Evolutionary conservation across 371 early-diverging fungal species (phyloP), one percentile per base, ranked within the genome.

Genomic region (Apophysomyces ossiformis): DNA sequence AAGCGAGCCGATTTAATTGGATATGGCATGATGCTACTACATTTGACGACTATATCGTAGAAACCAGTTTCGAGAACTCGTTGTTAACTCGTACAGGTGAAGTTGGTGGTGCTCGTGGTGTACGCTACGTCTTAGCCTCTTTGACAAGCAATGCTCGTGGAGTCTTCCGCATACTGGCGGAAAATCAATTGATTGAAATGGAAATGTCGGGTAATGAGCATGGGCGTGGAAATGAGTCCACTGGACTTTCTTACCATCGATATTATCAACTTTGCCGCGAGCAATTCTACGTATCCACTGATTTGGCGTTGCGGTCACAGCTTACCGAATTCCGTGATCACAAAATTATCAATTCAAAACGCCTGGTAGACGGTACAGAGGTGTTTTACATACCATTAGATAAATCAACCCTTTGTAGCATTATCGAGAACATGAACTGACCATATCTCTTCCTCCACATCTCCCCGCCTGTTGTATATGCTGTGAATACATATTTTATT

Each of bases 321-420:
- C 73, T 98, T 61, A 92, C 91, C 2, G 98, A 98, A 76, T 95
- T 96, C 71, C 85, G 87, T 46, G 97, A 97, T 76, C 98, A 98
- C 75, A 83, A 90, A 57, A 87, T 98, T 21, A 91, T 98, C 13
- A 81, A 81, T 18, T 82, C 89, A 5, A 85, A 80, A 41, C 87
- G 89, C 58, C 77, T 82, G 1, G 65, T 83, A 2, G 94, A 92
- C 69, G 95, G 94, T 36, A 85, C 90, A 8, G 95, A 96, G 68
- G 73, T 92, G 16, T 79, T 96, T 64, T 90, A 84, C 69, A 93
- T 96, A 60, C 95, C 97, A 5, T 76, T 95, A 61, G 87, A 89
- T 32, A 79, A 81, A 21, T 70, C 71, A 0, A 85, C 84, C 7
- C 79, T 96, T 16, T 80, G 81, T 18, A 75, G 74, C 18, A 80